phyloP scores from a whole-genome alignment of 2,329 filamentous ascomycete species.

The Emmonsiellopsis sp. region DNA sequence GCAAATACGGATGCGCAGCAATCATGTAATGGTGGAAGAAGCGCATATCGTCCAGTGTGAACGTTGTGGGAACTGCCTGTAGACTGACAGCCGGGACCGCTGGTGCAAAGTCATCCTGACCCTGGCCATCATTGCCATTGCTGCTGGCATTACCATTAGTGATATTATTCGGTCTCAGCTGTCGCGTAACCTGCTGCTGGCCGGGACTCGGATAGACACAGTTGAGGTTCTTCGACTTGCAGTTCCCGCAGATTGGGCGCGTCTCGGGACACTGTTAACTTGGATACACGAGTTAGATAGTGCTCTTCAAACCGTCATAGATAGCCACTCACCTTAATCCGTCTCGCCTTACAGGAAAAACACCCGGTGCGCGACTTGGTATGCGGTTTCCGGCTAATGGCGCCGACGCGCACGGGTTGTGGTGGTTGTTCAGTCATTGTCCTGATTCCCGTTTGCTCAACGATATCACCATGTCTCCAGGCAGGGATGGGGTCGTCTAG shows the following conservation, averaged over 20 bases:
- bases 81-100: background rate
- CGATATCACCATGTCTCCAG: too few relatives aligned
- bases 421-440: too few relatives aligned
- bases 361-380: conserved; percentile 1
- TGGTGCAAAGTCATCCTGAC: too few relatives aligned
- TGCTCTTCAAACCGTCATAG: background rate
- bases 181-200: background rate
- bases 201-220: background rate
- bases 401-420: background rate
- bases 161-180: background rate
- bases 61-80: background rate
- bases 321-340: background rate
- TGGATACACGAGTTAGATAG: background rate
- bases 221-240: background rate
- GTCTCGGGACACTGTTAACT: background rate
- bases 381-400: background rate
- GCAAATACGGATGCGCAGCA: background rate
- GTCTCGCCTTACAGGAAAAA: background rate
- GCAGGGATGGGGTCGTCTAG: too few relatives aligned
- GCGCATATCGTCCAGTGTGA: background rate
- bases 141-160: background rate
- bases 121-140: background rate
- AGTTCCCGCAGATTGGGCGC: background rate
- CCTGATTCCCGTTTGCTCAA: too few relatives aligned
- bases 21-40: conserved; percentile 2